A percentile compares a stretch with the other conserved stretches of the same genome.
These are phyloP conservation scores for Candida michaelii DNA, from an alignment of 805 yeast genomes.

Conservation along the genomic window DNA sequence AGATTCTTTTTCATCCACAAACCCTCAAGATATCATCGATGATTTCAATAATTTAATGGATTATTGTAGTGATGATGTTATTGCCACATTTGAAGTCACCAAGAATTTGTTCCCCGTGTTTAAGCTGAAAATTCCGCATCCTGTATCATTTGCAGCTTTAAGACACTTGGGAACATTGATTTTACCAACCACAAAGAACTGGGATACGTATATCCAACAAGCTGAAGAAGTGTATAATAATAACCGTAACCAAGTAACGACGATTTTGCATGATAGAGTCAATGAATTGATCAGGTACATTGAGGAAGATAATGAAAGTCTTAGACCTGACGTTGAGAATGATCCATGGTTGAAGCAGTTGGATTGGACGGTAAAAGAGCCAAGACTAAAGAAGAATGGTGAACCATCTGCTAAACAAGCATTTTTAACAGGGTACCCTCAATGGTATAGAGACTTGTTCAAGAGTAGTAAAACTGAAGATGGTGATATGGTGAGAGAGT, in stretches of 20 bases:
- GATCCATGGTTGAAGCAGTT: slow-evolving; percentile 93
- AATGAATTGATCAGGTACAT: slow-evolving; percentile 49
- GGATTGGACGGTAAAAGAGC: slow-evolving; percentile 76
- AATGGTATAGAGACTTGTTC: slow-evolving; percentile 77
- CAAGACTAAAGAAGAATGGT: slow-evolving; percentile 66
- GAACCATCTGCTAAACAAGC: slow-evolving; percentile 66
- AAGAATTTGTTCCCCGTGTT: slow-evolving; percentile 70
- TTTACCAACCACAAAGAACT: slow-evolving; percentile 70
- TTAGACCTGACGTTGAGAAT: slow-evolving; percentile 34
- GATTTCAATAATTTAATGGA: slow-evolving; percentile 61
- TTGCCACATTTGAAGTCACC: slow-evolving; percentile 69
- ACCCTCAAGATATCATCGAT: slow-evolving; percentile 52
- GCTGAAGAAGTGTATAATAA: slow-evolving; percentile 70
- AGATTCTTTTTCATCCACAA: slow-evolving; percentile 58
- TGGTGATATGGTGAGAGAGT: slow-evolving; percentile 37
- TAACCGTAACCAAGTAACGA: slow-evolving; percentile 55
- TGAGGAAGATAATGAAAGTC: slow-evolving; percentile 29
- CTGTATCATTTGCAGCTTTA: slow-evolving; percentile 89
- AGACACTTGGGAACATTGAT: slow-evolving; percentile 70
- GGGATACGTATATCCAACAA: slow-evolving; percentile 69
- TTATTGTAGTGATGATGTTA: slow-evolving; percentile 87
- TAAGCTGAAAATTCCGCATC: slow-evolving; percentile 76
- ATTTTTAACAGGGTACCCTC: slow-evolving; percentile 85
- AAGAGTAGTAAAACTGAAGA: slow-evolving; percentile 23
- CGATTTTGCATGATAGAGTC: slow-evolving; percentile 59